A percentile compares a stretch with the other conserved stretches of the same genome.
These are phyloP conservation scores for Lactarius deliciosus DNA, from an alignment of 768 basidiomycete species.

Conservation along the genomic window DNA sequence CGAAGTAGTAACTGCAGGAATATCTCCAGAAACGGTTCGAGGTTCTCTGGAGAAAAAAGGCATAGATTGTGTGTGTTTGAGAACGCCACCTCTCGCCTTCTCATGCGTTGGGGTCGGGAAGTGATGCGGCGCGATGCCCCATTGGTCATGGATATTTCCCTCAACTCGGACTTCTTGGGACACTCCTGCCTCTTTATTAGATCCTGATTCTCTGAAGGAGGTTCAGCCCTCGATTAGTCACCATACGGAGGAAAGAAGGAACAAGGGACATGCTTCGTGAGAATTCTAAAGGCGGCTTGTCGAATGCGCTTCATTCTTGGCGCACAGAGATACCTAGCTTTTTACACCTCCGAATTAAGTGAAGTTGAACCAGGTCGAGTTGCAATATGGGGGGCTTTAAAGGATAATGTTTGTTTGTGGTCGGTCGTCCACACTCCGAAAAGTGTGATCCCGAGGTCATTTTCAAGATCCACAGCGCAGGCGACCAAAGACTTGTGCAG, in stretches of 20 bases:
- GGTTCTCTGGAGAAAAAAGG: slow-evolving; percentile 12
- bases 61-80: slow-evolving; percentile 19
- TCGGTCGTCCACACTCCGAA: slow-evolving; percentile 1
- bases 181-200: not conserved
- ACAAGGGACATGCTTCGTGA: slow-evolving; percentile 13
- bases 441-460: not conserved
- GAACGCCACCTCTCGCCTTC: not conserved
- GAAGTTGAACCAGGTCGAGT: not conserved
- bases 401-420: slow-evolving; percentile 7
- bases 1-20: not conserved
- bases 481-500: not conserved
- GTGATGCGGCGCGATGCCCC: slow-evolving; percentile 9
- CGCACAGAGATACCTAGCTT: not conserved
- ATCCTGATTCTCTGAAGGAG: slow-evolving; percentile 7
- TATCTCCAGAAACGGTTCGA: not conserved
- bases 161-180: not conserved
- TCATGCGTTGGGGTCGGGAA: not conserved
- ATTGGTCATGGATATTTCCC: slow-evolving; percentile 10
- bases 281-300: slow-evolving; percentile 11
- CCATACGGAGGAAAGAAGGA: not conserved
- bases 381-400: slow-evolving; percentile 1
- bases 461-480: slow-evolving; percentile 6
- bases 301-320: slow-evolving; percentile 15
- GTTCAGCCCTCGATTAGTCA: slow-evolving; percentile 1
- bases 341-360: not conserved